phyloP scores from a whole-genome alignment of 1,139 yeast species.

The Kodamaea arcana region DNA sequence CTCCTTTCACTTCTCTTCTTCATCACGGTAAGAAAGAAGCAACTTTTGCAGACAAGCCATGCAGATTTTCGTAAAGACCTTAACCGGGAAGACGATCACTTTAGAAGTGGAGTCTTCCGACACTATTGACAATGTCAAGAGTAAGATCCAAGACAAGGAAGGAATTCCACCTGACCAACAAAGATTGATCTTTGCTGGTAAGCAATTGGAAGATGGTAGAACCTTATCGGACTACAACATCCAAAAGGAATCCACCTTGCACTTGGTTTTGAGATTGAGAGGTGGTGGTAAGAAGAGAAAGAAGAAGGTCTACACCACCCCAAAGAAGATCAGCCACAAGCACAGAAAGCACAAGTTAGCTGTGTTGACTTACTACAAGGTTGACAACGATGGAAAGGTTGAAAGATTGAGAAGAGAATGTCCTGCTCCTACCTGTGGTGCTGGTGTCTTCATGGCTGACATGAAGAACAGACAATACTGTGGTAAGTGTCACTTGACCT shows the following conservation, averaged over 20 bases:
- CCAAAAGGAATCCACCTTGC: conserved; percentile 98
- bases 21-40: conserved; percentile 50
- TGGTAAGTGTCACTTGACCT: conserved; percentile 98
- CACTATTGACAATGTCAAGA: conserved; percentile 98
- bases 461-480: conserved; percentile 99
- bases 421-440: conserved; percentile 91
- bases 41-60: conserved; percentile 54
- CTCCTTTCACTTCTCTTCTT: neutral
- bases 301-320: conserved; percentile 99
- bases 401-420: conserved; percentile 99
- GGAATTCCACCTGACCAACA: conserved; percentile 99
- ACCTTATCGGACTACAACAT: conserved; percentile 99
- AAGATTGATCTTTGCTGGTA: conserved; percentile 99
- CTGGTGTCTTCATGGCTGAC: conserved; percentile 99
- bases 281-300: conserved; percentile 99
- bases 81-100: conserved; percentile 99
- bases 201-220: conserved; percentile 99
- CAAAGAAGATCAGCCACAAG: conserved; percentile 99
- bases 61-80: conserved; percentile 99
- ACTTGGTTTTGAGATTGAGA: conserved; percentile 97
- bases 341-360: conserved; percentile 99
- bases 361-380: conserved; percentile 99
- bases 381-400: conserved; percentile 96
- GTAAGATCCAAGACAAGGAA: conserved; percentile 99
- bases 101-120: conserved; percentile 98